These are phyloP conservation scores for Lanmaoa pseudosensibilis DNA, from an alignment of 768 basidiomycete species.

Conservation along the genomic window DNA sequence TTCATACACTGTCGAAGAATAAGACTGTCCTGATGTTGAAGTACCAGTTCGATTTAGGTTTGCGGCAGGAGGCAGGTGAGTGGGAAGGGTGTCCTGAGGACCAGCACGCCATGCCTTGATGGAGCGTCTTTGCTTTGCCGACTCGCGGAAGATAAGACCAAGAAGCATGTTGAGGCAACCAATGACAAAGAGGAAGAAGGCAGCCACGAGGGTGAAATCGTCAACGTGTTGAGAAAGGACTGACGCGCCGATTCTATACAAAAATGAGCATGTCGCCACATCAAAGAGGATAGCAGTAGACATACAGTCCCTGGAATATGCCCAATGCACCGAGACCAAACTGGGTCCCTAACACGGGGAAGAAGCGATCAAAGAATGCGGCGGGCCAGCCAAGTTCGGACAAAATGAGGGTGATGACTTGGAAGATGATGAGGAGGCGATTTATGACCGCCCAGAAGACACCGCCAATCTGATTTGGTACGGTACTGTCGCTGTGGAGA, in stretches of 20 bases:
- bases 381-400: conserved; percentile 84
- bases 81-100: conserved; percentile 50
- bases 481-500: conserved; percentile 59
- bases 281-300: conserved; percentile 14
- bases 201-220: conserved; percentile 85
- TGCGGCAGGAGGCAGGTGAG: conserved; percentile 33
- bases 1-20: conserved; percentile 30
- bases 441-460: conserved; percentile 91
- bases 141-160: conserved; percentile 69
- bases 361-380: conserved; percentile 76
- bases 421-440: conserved; percentile 83
- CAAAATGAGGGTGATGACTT: conserved; percentile 74
- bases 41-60: conserved; percentile 27
- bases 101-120: conserved; percentile 64
- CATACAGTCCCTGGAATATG: conserved; percentile 81
- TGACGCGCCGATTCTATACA: conserved; percentile 60
- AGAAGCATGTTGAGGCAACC: conserved; percentile 87
- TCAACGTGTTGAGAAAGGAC: conserved; percentile 80
- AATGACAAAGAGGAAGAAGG: conserved; percentile 88
- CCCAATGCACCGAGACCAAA: conserved; percentile 90
- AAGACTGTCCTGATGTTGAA: conserved; percentile 24
- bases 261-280: conserved; percentile 8
- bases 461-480: conserved; percentile 89
- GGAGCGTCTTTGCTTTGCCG: conserved; percentile 60
- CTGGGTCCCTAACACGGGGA: conserved; percentile 80